These are phyloP conservation scores for Hyaloperonospora brassicae DNA, from an alignment of 352 stramenopile species.

Conservation along the genomic window DNA sequence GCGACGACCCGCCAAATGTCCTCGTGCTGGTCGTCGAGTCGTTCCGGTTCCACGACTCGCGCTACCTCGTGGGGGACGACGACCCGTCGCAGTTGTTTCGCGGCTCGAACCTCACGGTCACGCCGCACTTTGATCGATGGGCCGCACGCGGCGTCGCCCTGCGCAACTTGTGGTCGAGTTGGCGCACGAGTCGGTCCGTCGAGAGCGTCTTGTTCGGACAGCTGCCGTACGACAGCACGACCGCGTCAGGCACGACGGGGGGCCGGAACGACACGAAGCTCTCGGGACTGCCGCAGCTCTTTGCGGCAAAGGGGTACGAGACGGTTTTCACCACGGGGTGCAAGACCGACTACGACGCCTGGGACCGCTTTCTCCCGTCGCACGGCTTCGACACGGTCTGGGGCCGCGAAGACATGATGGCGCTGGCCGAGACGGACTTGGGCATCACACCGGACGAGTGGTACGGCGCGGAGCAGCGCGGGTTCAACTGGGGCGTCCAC, in stretches of 20 bases:
- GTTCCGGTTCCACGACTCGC: constrained; percentile 43
- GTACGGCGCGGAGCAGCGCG: constrained; percentile 13
- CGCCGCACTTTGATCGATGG: constrained; percentile 38
- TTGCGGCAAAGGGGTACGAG: constrained; percentile 39
- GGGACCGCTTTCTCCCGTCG: constrained; percentile 32
- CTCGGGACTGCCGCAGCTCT: constrained; percentile 35
- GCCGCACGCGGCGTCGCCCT: constrained; percentile 39
- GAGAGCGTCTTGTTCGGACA: constrained; percentile 47
- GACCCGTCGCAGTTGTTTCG: constrained; percentile 26
- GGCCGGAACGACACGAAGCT: constrained; percentile 21
- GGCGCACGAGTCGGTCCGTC: constrained; percentile 40
- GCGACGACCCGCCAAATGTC: constrained; percentile 35
- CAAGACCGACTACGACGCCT: constrained; percentile 35
- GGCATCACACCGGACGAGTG: constrained; percentile 31
- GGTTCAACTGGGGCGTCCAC: constrained; percentile 37
- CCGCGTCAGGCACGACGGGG: constrained; percentile 23
- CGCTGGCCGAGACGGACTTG: constrained; percentile 24
- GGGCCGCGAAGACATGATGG: constrained; percentile 29
- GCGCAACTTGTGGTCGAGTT: constrained; percentile 48
- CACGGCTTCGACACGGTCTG: constrained; percentile 49
- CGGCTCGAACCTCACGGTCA: constrained; percentile 22
- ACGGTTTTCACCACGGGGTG: constrained; percentile 37
- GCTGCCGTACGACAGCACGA: constrained; percentile 31
- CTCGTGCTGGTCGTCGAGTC: constrained; percentile 42
- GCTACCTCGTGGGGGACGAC: constrained; percentile 37